Evolutionary conservation across 2,329 filamentous ascomycete species (phyloP).

Genomic region (Ilyonectria destructans): DNA sequence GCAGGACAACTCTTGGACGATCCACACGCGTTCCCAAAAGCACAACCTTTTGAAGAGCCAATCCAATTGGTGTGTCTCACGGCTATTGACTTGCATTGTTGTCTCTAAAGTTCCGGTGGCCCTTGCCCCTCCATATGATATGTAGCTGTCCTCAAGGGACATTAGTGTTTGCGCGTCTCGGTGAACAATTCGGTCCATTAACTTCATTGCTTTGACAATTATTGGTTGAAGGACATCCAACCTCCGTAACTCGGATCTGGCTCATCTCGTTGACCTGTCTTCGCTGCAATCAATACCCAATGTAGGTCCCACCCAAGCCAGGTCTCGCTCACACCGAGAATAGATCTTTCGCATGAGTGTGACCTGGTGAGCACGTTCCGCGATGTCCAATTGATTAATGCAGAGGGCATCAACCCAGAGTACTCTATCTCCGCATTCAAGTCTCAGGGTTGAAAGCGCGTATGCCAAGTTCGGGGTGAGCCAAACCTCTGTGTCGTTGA

Average conservation of each 20-base stretch:
- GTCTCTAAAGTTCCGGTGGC: no score
- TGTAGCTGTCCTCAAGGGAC: neutral
- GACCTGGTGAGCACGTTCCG: constrained; percentile 32
- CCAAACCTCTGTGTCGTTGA: constrained; percentile 16
- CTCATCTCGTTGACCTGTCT: no score
- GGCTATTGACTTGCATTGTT: no score
- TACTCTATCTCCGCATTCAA: rapidly evolving
- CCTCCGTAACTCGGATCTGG: no score
- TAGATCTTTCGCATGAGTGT: constrained; percentile 33
- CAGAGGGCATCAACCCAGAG: constrained; percentile 40
- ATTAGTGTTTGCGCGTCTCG: constrained; percentile 8
- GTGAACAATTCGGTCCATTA: constrained; percentile 16
- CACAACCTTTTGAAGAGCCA: neutral
- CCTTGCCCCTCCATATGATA: no score
- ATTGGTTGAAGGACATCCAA: no score
- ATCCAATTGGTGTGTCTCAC: no score
- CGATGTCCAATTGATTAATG: constrained; percentile 33
- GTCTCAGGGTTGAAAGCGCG: neutral
- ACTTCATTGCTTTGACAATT: neutral
- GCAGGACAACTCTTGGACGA: constrained; percentile 36
- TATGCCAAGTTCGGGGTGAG: constrained; percentile 25
- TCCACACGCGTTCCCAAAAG: constrained; percentile 30
- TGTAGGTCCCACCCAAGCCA: constrained; percentile 33
- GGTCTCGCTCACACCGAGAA: constrained; percentile 28
- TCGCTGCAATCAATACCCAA: rapidly evolving